These are phyloP conservation scores for Gaultheria prostrata DNA, from an alignment of 148 eudicot species.

Conservation along the genomic window DNA sequence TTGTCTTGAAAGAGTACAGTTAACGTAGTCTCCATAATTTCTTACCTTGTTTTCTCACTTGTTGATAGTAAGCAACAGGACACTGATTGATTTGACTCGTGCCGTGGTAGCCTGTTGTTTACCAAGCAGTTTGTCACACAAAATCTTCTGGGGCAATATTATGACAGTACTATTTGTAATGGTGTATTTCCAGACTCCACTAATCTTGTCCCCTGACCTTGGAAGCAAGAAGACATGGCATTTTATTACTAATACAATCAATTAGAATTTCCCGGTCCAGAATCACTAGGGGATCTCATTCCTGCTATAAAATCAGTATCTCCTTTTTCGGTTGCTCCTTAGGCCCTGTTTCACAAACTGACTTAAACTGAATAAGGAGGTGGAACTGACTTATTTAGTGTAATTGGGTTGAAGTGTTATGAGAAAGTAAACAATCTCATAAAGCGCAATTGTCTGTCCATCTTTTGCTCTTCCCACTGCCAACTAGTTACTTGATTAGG, in stretches of 20 bases:
- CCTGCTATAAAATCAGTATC: neutral
- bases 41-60: no score
- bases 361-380: no score
- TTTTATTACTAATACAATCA: neutral
- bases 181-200: neutral
- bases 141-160: neutral
- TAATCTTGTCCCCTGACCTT: neutral
- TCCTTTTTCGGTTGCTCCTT: neutral
- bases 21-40: no score
- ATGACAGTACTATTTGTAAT: neutral
- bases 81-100: no score
- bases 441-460: neutral
- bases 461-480: neutral
- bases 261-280: neutral
- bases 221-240: neutral
- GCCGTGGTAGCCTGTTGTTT: no score
- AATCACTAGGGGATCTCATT: neutral
- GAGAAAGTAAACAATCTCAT: no score
- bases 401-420: no score
- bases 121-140: neutral
- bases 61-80: no score
- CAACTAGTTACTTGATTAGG: no score
- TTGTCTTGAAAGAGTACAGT: no score
- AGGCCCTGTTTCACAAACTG: no score
- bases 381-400: no score